Evolutionary conservation across 208 protist species (phyloP).

Genomic region (Acanthamoeba royreba): DNA sequence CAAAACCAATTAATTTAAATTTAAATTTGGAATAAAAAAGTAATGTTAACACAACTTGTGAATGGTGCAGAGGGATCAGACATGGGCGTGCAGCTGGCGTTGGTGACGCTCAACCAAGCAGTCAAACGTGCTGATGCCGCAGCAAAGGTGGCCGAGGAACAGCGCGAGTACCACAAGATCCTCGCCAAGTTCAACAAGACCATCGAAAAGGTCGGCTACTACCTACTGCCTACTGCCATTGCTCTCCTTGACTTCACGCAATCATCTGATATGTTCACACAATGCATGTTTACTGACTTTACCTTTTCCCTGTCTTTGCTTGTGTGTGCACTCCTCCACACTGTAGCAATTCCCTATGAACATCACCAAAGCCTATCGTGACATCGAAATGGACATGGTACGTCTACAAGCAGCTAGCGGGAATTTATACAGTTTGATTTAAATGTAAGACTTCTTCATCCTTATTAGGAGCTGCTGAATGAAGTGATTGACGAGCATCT

Average conservation of each 20-base stretch:
- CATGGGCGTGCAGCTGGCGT: not conserved
- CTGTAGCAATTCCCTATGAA: slow-evolving; percentile 32
- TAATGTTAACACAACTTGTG: too few relatives aligned
- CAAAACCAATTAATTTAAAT: not conserved
- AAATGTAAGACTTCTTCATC: too few relatives aligned
- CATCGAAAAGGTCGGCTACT: not conserved
- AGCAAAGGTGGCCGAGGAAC: not conserved
- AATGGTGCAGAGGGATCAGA: not conserved
- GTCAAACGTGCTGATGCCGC: not conserved
- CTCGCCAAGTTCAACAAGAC: slow-evolving; percentile 42
- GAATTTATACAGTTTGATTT: too few relatives aligned
- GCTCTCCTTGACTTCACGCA: not conserved
- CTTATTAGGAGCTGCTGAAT: slow-evolving; percentile 12
- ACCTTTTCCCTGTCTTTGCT: too few relatives aligned
- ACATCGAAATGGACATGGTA: slow-evolving; percentile 36
- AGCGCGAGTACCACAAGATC: slow-evolving; percentile 27
- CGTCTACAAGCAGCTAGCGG: too few relatives aligned
- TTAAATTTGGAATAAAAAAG: too few relatives aligned
- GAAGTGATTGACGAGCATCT: not conserved
- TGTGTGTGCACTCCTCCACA: too few relatives aligned
- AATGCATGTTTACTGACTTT: not conserved
- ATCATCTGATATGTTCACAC: not conserved
- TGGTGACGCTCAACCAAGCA: slow-evolving; percentile 9
- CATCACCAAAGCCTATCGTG: slow-evolving; percentile 7
- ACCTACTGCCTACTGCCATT: not conserved